phyloP scores from a whole-genome alignment of 768 basidiomycete genomes.

The Kwoniella bestiolae region DNA sequence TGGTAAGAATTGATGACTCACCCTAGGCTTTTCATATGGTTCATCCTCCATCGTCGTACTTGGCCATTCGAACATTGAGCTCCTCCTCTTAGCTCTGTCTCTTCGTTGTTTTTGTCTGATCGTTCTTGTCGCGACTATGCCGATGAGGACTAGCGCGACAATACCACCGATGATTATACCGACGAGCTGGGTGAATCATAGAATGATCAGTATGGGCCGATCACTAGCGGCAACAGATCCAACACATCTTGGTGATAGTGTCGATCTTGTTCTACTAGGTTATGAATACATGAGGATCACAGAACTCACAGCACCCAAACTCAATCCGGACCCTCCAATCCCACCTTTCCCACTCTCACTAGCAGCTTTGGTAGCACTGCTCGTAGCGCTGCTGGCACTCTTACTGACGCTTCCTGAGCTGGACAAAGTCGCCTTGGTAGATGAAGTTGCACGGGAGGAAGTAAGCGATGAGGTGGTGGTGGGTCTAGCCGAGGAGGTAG shows the following conservation, averaged over 20 bases:
- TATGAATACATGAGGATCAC: too few species aligned
- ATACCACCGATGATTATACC: conserved; percentile 49
- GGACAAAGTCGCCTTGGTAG: conserved; percentile 10
- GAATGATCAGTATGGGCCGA: neutral
- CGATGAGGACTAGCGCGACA: conserved; percentile 36
- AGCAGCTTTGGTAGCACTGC: conserved; percentile 23
- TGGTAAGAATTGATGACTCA: conserved; percentile 21
- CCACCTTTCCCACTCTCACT: conserved; percentile 29
- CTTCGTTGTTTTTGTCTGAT: conserved; percentile 38
- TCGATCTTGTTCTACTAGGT: too few species aligned
- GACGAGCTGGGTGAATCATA: conserved; percentile 33
- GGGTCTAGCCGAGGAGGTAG: conserved; percentile 18
- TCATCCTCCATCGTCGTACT: conserved; percentile 44
- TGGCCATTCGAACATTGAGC: conserved; percentile 49
- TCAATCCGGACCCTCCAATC: conserved; percentile 36
- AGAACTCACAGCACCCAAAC: conserved; percentile 46
- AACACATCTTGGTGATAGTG: too few species aligned
- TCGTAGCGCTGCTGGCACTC: conserved; percentile 10
- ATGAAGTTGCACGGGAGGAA: neutral
- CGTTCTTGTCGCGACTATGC: conserved; percentile 39
- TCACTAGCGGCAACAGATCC: neutral
- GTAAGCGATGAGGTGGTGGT: conserved; percentile 20
- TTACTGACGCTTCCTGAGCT: conserved; percentile 12
- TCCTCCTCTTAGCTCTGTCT: conserved; percentile 39
- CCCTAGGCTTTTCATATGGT: conserved; percentile 43